Percentiles rank a stretch among this genome's conserved stretches.
Evolutionary conservation across 2,329 filamentous ascomycete genomes (phyloP).

Genomic region (Blastomyces gilchristii): DNA sequence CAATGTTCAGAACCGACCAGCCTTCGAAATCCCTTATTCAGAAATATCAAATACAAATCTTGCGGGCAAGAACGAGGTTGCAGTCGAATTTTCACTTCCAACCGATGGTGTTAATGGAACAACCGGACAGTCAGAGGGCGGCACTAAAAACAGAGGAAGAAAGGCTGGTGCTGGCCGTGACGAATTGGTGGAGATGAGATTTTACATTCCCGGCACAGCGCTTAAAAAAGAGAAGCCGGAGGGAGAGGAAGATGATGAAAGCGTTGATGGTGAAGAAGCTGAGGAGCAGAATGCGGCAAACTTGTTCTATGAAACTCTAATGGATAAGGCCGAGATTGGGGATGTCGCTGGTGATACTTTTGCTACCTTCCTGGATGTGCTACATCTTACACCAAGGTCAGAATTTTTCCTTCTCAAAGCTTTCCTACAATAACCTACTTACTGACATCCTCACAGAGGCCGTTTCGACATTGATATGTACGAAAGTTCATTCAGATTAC

Average conservation of each 20-base stretch:
- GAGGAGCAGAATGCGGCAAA: conserved; percentile 93
- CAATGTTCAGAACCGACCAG: conserved; percentile 91
- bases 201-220: conserved; percentile 90
- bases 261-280: conserved; percentile 36
- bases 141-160: conserved; percentile 64
- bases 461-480: conserved; percentile 99
- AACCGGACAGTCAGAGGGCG: conserved; percentile 61
- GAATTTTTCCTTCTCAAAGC: conserved; percentile 15
- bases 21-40: conserved; percentile 93
- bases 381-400: conserved; percentile 89
- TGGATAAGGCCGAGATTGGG: conserved; percentile 98
- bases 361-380: conserved; percentile 89
- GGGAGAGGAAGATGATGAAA: conserved; percentile 59
- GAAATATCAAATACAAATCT: conserved; percentile 97
- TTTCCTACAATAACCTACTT: conserved; percentile 11
- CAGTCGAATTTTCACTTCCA: conserved; percentile 80
- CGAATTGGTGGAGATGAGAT: conserved; percentile 95
- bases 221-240: conserved; percentile 61
- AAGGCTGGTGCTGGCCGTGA: conserved; percentile 84
- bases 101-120: conserved; percentile 61
- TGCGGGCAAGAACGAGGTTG: conserved; percentile 94
- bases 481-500: conserved; percentile 89
- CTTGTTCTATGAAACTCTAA: conserved; percentile 95
- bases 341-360: conserved; percentile 98
- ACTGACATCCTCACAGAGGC: conserved; percentile 50